Percentiles rank a stretch among this genome's conserved stretches.
Evolutionary conservation across 805 yeast genomes (phyloP).

Genomic region (Starmerella apis): DNA sequence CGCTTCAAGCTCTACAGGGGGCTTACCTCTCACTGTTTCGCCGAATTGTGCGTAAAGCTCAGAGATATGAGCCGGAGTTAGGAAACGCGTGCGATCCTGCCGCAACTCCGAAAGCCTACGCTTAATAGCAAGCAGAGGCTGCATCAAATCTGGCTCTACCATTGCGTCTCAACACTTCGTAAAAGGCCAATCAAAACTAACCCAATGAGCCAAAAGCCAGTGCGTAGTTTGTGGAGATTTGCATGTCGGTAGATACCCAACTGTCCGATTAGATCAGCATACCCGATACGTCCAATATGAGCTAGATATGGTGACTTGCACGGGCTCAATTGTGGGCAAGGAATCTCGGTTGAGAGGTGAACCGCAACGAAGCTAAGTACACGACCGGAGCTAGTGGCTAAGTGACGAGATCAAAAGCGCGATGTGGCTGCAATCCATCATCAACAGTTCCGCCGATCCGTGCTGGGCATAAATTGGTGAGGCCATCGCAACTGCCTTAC

Average conservation of each 20-base stretch:
- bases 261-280: not conserved
- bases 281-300: not conserved
- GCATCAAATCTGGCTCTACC: conserved; percentile 10
- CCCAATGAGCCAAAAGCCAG: not conserved
- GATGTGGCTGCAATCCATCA: too few species aligned
- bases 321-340: too few species aligned
- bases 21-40: conserved; percentile 13
- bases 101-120: conserved; percentile 15
- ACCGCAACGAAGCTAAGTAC: too few species aligned
- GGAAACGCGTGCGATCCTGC: conserved; percentile 22
- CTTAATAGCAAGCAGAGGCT: conserved; percentile 10
- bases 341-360: too few species aligned
- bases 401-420: too few species aligned
- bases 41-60: conserved; percentile 20
- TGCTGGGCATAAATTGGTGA: not conserved
- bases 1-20: conserved; percentile 9
- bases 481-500: not conserved
- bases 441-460: too few species aligned
- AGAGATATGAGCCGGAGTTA: conserved; percentile 14
- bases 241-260: not conserved
- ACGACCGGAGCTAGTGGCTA: too few species aligned
- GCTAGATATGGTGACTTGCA: too few species aligned
- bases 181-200: not conserved
- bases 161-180: not conserved
- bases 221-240: not conserved